These are phyloP conservation scores for Thermochaetoides thermophila DNA, from an alignment of 495 filamentous ascomycete species.

Conservation along the genomic window DNA sequence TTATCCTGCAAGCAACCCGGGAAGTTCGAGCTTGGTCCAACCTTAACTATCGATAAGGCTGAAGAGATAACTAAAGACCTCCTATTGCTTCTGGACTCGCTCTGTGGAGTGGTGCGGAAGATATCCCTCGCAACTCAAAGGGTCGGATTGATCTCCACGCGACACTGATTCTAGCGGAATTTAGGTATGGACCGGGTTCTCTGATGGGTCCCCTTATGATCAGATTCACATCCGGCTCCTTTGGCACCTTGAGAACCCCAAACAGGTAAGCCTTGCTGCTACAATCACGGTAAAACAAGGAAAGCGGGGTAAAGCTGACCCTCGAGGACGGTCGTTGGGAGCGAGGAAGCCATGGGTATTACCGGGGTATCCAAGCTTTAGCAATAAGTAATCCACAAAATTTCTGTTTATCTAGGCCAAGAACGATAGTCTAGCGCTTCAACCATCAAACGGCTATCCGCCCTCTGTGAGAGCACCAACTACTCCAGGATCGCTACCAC, in stretches of 20 bases:
- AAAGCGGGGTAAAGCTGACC: not conserved
- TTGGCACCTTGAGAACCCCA: not conserved
- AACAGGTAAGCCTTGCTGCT: not conserved
- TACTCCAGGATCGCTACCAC: too few species aligned
- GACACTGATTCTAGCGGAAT: not conserved
- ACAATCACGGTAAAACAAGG: not conserved
- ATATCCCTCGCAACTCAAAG: not conserved
- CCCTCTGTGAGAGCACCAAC: too few species aligned
- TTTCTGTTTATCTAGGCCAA: too few species aligned
- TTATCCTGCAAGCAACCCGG: not conserved
- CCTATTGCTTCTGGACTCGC: not conserved
- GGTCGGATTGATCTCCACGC: not conserved
- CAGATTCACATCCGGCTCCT: not conserved
- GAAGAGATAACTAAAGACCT: not conserved
- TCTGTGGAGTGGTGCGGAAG: not conserved
- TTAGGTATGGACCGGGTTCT: not conserved
- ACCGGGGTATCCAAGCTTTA: too few species aligned
- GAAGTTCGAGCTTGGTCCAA: not conserved
- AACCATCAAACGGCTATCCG: too few species aligned
- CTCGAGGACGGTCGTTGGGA: not conserved
- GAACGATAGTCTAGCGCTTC: too few species aligned
- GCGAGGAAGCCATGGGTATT: not conserved
- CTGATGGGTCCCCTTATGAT: not conserved
- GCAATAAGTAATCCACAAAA: too few species aligned
- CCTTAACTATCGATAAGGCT: not conserved